Evolutionary conservation across 305 asterid genomes (phyloP), one percentile per base, ranked within the genome.

Genomic region (Caryopteris hybrid): DNA sequence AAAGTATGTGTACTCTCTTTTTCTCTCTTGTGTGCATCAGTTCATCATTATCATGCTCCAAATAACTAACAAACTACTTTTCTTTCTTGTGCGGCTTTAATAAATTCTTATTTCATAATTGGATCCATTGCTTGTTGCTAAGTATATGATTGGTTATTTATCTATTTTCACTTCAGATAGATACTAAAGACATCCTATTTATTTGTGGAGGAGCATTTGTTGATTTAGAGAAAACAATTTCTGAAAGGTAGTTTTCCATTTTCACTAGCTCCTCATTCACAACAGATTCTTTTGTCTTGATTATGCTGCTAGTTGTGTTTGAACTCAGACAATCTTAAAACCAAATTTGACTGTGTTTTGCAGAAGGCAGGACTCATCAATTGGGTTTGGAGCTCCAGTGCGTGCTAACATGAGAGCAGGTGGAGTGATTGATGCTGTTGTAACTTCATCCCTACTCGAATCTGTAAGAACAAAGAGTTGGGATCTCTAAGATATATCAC

Each of bases 121-220:
- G 29, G 25, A 9, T 8, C 43, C 13, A 31, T 39, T 34, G 54
- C 33, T 59, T 33, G 67, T 67, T 64, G 59, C 41, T 45, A 43
- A 74, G 58, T 46, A 47, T 46, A n/a, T 72, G 43, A 64, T 68
- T 36, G 8, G 38, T 68, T 25, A 56, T 60, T 22, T 50, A 64
- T 67, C 53, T 62, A 42, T 52, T 62, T 61, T 68, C 66, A 34
- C 70, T 75, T 61, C 92, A 92, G 98, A 86, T 92, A 66, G 96
- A 92, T 77, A 92, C 98, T 55, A 89, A 89, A 68, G 88, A 92
- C 79, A 92, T 92, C 76, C 95, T 92, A 76, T 89, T 92, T 75
- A 88, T 92, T 64, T 92, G 98, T 66, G 98, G 98, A 47, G 98
- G 98, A 61, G 98, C 98, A 52, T 92, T 92, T 82, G 83, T 89